phyloP scores from a whole-genome alignment of 2,329 filamentous ascomycete genomes.

The Trichoderma sp. region DNA sequence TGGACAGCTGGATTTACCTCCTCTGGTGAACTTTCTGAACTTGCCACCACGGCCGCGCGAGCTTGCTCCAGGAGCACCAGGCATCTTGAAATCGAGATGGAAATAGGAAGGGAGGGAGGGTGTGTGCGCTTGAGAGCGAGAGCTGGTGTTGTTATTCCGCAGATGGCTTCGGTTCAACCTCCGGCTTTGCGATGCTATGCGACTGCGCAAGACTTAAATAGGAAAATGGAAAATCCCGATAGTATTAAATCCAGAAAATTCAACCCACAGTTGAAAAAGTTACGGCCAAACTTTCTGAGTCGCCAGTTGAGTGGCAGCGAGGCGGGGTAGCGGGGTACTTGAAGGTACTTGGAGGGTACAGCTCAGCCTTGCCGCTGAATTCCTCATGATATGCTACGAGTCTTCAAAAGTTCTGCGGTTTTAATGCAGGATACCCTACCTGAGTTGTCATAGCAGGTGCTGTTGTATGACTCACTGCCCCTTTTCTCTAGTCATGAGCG shows the following conservation, averaged over 20 bases:
- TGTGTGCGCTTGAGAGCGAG: not conserved
- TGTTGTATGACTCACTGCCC: not conserved
- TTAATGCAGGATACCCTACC: not conserved
- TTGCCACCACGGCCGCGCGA: constrained; percentile 86
- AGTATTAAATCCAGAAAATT: not conserved
- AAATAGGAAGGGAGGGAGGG: not conserved
- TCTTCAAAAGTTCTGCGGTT: not conserved
- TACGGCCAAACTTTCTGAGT: constrained; percentile 5
- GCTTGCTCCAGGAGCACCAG: constrained; percentile 48
- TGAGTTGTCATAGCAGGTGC: not conserved
- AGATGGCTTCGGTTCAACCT: not conserved
- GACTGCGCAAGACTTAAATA: not conserved
- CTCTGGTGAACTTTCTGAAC: constrained; percentile 89
- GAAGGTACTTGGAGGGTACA: constrained; percentile 28
- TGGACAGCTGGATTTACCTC: constrained; percentile 60
- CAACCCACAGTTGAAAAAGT: not conserved
- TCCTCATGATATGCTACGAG: not conserved
- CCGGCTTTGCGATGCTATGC: not conserved
- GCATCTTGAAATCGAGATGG: constrained; percentile 41
- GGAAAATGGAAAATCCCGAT: not conserved
- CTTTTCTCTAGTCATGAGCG: not conserved
- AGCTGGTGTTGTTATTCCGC: not conserved
- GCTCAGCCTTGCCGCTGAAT: constrained; percentile 11
- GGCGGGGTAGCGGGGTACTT: constrained; percentile 40
- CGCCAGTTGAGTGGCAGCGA: constrained; percentile 21